Conservation (phyloP, 1,284 basidiomycete species). For the Puccinia hordei region DNA sequence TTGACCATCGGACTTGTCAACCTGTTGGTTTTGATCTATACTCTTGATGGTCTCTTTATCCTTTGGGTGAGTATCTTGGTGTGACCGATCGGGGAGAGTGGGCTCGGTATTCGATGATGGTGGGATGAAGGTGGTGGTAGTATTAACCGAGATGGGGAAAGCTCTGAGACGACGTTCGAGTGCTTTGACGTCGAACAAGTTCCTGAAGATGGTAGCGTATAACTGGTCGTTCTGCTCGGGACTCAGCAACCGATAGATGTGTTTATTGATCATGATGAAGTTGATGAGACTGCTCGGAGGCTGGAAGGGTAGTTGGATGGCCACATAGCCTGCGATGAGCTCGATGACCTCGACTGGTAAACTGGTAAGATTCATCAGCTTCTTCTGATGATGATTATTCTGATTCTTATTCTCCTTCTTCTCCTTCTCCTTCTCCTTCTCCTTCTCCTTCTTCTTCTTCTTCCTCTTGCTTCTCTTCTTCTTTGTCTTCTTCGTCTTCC, state of each 20-base stretch:
- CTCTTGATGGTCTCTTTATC: not conserved
- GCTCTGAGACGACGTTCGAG: constrained; percentile 55
- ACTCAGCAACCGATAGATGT: constrained; percentile 54
- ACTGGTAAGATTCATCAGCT: not conserved
- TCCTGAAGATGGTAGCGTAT: constrained; percentile 56
- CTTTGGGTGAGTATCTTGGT: not conserved
- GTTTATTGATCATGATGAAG: constrained; percentile 54
- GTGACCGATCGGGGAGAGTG: not conserved
- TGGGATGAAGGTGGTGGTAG: not conserved
- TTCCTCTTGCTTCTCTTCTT: too few relatives aligned
- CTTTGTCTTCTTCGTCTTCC: too few relatives aligned
- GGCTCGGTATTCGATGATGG: not conserved
- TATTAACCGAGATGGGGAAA: not conserved
- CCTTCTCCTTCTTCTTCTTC: too few relatives aligned
- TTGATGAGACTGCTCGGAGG: constrained; percentile 54
- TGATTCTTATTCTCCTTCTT: not conserved
- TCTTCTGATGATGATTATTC: not conserved
- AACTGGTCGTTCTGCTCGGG: constrained; percentile 54
- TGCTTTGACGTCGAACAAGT: constrained; percentile 56
- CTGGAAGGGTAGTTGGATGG: constrained; percentile 38
- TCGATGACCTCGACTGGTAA: constrained; percentile 37
- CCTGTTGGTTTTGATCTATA: too few relatives aligned
- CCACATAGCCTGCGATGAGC: constrained; percentile 11
- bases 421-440: too few relatives aligned
- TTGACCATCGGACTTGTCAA: not conserved